Evolutionary conservation across 1,284 basidiomycete genomes (phyloP), one percentile per base, ranked within the genome.

Genomic region (Flammula alnicola): DNA sequence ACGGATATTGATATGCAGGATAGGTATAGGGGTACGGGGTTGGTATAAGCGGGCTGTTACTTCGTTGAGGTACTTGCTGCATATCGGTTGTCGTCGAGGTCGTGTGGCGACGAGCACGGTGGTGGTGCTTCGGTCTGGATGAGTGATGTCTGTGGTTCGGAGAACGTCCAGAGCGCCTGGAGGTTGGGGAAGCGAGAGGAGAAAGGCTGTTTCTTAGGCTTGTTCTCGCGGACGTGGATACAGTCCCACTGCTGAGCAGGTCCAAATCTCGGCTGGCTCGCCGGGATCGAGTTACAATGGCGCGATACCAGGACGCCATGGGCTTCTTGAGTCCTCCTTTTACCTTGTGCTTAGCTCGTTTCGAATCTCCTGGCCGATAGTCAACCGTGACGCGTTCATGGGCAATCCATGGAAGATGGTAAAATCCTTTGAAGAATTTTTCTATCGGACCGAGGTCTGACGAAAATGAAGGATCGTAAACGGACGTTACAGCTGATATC

Each of bases 381-480:
- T 75, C 73, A 11, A 65, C 61, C 1, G 72, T 73, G 22, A 74
- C 63, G 12, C 73, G 63, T 22, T 72, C 67, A 1, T 58, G 58
- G 7, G 70, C 65, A 23, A 73, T 61, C 73, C 73, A 75, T 7
- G 73, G 73, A 43, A 75, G 61, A 45, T 66, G 51, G 44, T 71
- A 70, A 1, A 75, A 43, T 3, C 63, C 63, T 26, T 67, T 63
- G 54, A 73, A 68, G 54, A 75, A 75, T 23, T 70, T 68, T 44
- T 66, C 66, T 10, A 71, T 52, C 0, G 71, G 70, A 20, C 63
- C 64, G 32, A 75, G 63, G 50, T 72, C 64, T 1, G 67, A 62
- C 4, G 69, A 62, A 43, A 72, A 73, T 3, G 73, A 75, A 4
- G 72, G 71, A 23, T 68, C 69, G 29, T 69, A 62, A 37, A 55